Percentiles rank a stretch among this genome's conserved stretches.
These are phyloP conservation scores for Phytophthora cajani DNA, from an alignment of 352 stramenopile genomes.

Conservation along the genomic window DNA sequence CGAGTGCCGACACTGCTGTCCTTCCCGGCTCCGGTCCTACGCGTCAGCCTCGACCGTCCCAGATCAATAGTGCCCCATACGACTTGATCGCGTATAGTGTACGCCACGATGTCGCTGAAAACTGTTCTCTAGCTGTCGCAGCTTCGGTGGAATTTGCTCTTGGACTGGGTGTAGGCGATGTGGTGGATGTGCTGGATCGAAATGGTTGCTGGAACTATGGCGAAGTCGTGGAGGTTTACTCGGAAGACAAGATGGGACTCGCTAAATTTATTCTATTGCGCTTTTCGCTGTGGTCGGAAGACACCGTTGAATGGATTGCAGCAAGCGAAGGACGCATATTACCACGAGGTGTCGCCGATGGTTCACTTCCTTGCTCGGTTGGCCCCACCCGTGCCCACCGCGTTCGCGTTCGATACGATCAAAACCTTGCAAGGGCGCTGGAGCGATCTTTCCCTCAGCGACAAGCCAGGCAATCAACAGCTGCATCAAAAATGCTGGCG, in stretches of 20 bases:
- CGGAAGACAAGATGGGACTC: conserved; percentile 37
- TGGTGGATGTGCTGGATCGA: conserved; percentile 80
- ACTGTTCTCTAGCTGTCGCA: conserved; percentile 49
- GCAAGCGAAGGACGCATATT: conserved; percentile 75
- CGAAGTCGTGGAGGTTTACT: conserved; percentile 68
- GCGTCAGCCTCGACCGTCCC: conserved; percentile 29
- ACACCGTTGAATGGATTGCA: conserved; percentile 74
- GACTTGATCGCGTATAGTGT: conserved; percentile 67
- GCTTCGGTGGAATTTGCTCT: conserved; percentile 78
- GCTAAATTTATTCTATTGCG: conserved; percentile 75
- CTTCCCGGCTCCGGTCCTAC: conserved; percentile 10
- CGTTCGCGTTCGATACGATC: conserved; percentile 54
- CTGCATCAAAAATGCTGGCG: conserved; percentile 27
- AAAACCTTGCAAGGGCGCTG: conserved; percentile 53
- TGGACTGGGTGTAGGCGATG: conserved; percentile 59
- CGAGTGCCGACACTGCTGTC: conserved; percentile 16
- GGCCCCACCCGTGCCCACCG: conserved; percentile 47
- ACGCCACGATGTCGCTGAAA: conserved; percentile 39
- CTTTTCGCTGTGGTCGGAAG: conserved; percentile 64
- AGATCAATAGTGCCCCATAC: conserved; percentile 47
- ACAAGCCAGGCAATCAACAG: conserved; percentile 39
- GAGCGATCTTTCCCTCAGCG: conserved; percentile 60
- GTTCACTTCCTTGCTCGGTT: conserved; percentile 50
- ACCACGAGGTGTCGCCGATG: conserved; percentile 68
- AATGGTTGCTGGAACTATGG: conserved; percentile 86